Conservation (phyloP, 139 green algal genomes). For the Volvox africanus region DNA sequence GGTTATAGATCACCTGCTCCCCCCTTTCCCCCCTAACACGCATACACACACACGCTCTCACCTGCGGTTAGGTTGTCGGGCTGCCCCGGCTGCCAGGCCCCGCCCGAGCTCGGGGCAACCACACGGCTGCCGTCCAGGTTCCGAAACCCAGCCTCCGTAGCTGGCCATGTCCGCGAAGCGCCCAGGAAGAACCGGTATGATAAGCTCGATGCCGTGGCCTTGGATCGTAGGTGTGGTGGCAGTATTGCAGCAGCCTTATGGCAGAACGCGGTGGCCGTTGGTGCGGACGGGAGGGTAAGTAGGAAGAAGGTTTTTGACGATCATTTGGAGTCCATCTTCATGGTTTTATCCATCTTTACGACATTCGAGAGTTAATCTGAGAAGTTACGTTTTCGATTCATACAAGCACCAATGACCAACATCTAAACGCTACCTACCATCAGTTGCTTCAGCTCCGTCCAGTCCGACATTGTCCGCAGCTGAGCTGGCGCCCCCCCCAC, state of each 20-base stretch:
- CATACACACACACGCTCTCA: background rate
- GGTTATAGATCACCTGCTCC: too few species aligned
- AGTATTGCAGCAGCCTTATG: constrained; percentile 12
- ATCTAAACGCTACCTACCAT: background rate
- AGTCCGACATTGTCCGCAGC: constrained; percentile 1
- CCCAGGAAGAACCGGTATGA: constrained; percentile 14
- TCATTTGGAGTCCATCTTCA: too few species aligned
- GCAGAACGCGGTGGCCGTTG: too few species aligned
- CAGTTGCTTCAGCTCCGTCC: background rate
- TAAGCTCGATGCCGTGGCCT: background rate
- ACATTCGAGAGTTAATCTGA: too few species aligned
- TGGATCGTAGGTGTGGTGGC: background rate
- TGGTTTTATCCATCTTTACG: too few species aligned
- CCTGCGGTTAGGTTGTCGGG: background rate
- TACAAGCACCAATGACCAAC: background rate
- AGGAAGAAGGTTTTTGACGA: too few species aligned
- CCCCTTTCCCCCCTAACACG: too few species aligned
- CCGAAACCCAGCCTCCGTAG: background rate
- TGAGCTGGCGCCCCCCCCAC: constrained; percentile 9
- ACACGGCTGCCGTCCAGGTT: constrained; percentile 28
- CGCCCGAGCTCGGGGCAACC: background rate
- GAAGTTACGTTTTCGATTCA: too few species aligned
- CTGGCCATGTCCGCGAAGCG: background rate
- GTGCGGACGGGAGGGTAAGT: background rate
- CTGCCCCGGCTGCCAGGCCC: background rate